A percentile compares a stretch with the other conserved stretches of the same genome.
Evolutionary conservation across 2,329 filamentous ascomycete genomes (phyloP).

Genomic region (Cytospora schulzeri): DNA sequence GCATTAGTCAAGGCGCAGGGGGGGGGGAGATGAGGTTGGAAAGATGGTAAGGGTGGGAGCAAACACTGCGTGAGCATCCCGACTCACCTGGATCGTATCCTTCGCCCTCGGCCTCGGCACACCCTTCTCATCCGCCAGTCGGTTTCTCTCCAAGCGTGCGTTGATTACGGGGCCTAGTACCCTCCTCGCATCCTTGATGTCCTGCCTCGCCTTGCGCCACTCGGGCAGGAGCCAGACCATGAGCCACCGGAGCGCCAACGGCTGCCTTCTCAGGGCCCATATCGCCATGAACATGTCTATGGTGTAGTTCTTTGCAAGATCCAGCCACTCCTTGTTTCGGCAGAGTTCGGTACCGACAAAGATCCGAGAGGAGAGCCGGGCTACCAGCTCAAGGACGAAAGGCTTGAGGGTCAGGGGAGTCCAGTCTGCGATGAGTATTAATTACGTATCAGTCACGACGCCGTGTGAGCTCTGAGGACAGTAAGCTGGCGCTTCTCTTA

Average conservation of each 20-base stretch:
- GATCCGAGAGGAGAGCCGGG: slow-evolving; percentile 51
- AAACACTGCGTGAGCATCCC: too few relatives aligned
- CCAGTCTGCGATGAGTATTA: slow-evolving; percentile 14
- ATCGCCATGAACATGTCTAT: slow-evolving; percentile 41
- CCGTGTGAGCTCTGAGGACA: not conserved
- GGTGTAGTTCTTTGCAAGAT: slow-evolving; percentile 46
- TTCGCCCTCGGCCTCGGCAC: slow-evolving; percentile 14
- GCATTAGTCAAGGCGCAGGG: not conserved
- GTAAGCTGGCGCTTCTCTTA: not conserved
- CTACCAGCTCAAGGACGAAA: slow-evolving; percentile 45
- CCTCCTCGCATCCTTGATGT: slow-evolving; percentile 40
- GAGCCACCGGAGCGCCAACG: slow-evolving; percentile 43
- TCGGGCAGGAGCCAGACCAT: slow-evolving; percentile 48
- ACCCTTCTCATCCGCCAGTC: slow-evolving; percentile 29
- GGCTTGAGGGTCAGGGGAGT: slow-evolving; percentile 6
- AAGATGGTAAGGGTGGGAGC: slow-evolving; percentile 15
- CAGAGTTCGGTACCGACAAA: slow-evolving; percentile 50
- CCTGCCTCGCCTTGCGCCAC: slow-evolving; percentile 40
- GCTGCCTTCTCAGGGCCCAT: slow-evolving; percentile 43
- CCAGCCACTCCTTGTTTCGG: slow-evolving; percentile 50
- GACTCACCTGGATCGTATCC: slow-evolving; percentile 17
- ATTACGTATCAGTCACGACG: not conserved
- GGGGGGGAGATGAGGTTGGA: not conserved
- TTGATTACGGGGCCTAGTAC: slow-evolving; percentile 40
- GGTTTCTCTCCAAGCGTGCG: slow-evolving; percentile 32